Conservation (phyloP, 2,329 filamentous ascomycete genomes). For the Aureobasidium sp. region DNA sequence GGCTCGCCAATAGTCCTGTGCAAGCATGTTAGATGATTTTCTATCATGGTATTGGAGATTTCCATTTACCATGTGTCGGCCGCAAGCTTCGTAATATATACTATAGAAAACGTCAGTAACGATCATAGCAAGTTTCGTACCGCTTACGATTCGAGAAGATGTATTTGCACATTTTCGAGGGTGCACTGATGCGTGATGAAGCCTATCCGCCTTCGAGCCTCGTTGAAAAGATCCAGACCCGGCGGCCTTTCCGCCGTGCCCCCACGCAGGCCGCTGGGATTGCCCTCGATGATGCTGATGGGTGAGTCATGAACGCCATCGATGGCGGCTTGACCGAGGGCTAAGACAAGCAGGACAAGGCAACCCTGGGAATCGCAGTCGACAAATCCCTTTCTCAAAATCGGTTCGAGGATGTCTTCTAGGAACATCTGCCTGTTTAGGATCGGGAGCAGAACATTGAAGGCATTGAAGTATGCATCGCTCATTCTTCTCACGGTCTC, state of each 20-base stretch:
- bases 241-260: conserved; percentile 44
- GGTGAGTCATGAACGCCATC: conserved; percentile 42
- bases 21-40: not conserved
- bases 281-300: conserved; percentile 36
- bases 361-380: conserved; percentile 42
- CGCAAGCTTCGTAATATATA: conserved; percentile 47
- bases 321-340: conserved; percentile 51
- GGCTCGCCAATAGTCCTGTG: conserved; percentile 48
- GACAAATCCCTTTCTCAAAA: conserved; percentile 40
- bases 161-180: conserved; percentile 52
- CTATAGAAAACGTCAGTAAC: conserved; percentile 23
- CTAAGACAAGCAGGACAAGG: conserved; percentile 49
- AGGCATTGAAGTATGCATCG: conserved; percentile 51
- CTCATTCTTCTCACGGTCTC: conserved; percentile 44
- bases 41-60: not conserved
- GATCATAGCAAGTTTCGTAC: not conserved
- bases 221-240: conserved; percentile 53
- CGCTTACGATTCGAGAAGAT: conserved; percentile 47
- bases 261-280: conserved; percentile 45
- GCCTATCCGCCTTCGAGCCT: conserved; percentile 51
- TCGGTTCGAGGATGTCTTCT: conserved; percentile 36
- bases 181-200: conserved; percentile 48
- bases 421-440: conserved; percentile 49
- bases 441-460: conserved; percentile 51
- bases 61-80: conserved; percentile 40